Conservation (phyloP, 345 rosid species). For the Ceriops zippeliana region DNA sequence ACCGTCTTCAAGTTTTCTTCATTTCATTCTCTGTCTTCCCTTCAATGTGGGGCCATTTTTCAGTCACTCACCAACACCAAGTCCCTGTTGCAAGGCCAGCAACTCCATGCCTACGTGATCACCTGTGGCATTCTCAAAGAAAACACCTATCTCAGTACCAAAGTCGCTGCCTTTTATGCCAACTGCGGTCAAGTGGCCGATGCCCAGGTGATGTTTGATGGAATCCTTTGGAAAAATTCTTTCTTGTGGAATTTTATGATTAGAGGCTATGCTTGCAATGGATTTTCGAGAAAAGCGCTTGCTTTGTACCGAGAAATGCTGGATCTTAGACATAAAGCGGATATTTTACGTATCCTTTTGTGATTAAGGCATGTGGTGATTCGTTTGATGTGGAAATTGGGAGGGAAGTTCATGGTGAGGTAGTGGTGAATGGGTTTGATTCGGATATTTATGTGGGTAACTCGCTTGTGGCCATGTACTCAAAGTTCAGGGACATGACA, state of each 20-base stretch:
- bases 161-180: conserved; percentile 29
- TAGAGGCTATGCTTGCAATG: conserved; percentile 26
- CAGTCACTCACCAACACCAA: conserved; percentile 22
- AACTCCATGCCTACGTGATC: conserved; percentile 21
- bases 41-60: conserved; percentile 25
- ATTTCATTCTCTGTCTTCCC: neutral
- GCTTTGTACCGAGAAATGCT: conserved; percentile 22
- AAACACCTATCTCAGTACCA: conserved; percentile 19
- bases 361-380: conserved; percentile 27
- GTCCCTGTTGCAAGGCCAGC: conserved; percentile 16
- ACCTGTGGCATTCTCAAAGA: conserved; percentile 11
- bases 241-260: conserved; percentile 33
- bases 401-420: conserved; percentile 19
- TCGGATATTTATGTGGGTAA: conserved; percentile 19
- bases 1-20: neutral
- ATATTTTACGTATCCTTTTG: conserved; percentile 30
- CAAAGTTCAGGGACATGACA: conserved; percentile 8
- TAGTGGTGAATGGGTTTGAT: conserved; percentile 19
- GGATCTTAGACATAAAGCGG: conserved; percentile 13
- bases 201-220: conserved; percentile 21
- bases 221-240: conserved; percentile 19
- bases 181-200: conserved; percentile 13
- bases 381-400: conserved; percentile 16
- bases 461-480: conserved; percentile 22
- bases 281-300: conserved; percentile 14